Conservation (phyloP, 1,284 basidiomycete genomes). For the Ceratobasidium sp. region DNA sequence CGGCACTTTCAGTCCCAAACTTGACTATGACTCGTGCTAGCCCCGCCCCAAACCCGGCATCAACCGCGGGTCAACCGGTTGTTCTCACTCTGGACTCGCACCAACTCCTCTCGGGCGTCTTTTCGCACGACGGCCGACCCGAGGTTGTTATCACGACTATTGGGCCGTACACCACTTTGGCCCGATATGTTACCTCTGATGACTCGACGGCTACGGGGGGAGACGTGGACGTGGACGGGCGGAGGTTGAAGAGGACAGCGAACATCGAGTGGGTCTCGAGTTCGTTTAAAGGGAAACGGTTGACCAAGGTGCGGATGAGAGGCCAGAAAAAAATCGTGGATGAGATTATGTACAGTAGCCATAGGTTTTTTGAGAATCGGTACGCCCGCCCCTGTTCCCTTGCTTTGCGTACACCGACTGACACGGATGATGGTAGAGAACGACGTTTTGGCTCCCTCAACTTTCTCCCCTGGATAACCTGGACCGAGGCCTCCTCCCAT, state of each 20-base stretch:
- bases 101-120: constrained; percentile 28
- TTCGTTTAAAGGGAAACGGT: constrained; percentile 34
- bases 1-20: constrained; percentile 17
- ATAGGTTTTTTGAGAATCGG: constrained; percentile 35
- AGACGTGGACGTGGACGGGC: neutral
- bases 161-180: constrained; percentile 32
- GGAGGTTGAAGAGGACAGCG: constrained; percentile 16
- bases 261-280: constrained; percentile 39
- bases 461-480: constrained; percentile 39
- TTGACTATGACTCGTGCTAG: constrained; percentile 7
- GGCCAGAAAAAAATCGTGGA: constrained; percentile 40
- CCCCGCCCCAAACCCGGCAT: neutral
- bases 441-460: constrained; percentile 34
- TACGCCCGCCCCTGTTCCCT: neutral
- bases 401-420: neutral
- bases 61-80: constrained; percentile 1
- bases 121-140: constrained; percentile 24
- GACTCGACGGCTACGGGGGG: constrained; percentile 10
- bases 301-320: constrained; percentile 21
- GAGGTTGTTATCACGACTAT: constrained; percentile 35
- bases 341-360: constrained; percentile 37
- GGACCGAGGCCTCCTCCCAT: constrained; percentile 11
- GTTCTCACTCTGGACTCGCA: constrained; percentile 13
- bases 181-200: constrained; percentile 23
- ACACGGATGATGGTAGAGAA: constrained; percentile 6